These are phyloP conservation scores for Leccinum pallidistipes DNA, from an alignment of 1,284 basidiomycete species.

Conservation along the genomic window DNA sequence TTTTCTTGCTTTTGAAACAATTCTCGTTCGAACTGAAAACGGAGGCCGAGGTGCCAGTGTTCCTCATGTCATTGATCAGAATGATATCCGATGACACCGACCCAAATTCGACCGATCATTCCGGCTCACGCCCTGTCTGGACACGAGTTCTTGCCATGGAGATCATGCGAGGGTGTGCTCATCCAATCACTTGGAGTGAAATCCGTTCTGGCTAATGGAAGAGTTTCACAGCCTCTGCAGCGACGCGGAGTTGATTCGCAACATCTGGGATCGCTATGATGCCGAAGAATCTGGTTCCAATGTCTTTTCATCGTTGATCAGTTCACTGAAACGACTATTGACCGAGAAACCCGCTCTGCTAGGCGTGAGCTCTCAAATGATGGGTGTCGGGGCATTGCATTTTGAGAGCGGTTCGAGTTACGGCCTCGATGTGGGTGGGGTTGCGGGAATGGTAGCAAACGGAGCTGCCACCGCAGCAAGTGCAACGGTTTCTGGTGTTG, in stretches of 20 bases:
- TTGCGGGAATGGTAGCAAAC: slow-evolving; percentile 81
- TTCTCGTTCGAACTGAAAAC: slow-evolving; percentile 81
- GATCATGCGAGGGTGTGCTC: slow-evolving; percentile 76
- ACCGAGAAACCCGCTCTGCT: slow-evolving; percentile 86
- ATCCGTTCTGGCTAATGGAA: slow-evolving; percentile 6
- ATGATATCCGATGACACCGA: slow-evolving; percentile 73
- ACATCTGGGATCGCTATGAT: slow-evolving; percentile 83
- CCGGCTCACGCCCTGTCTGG: slow-evolving; percentile 68
- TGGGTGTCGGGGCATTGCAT: slow-evolving; percentile 64
- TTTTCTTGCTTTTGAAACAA: slow-evolving; percentile 91
- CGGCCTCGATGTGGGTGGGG: slow-evolving; percentile 63
- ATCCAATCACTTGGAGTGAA: not conserved
- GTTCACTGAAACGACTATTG: slow-evolving; percentile 78
- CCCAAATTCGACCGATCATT: slow-evolving; percentile 35
- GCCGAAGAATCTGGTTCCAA: slow-evolving; percentile 58
- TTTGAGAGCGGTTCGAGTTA: slow-evolving; percentile 43
- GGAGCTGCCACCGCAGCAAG: slow-evolving; percentile 83
- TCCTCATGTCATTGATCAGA: slow-evolving; percentile 78
- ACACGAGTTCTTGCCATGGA: slow-evolving; percentile 90
- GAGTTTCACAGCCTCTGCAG: slow-evolving; percentile 63
- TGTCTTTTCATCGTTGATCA: slow-evolving; percentile 79
- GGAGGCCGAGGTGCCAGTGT: slow-evolving; percentile 71
- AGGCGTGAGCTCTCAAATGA: slow-evolving; percentile 78
- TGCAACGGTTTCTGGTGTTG: slow-evolving; percentile 73
- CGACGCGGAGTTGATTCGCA: slow-evolving; percentile 79